Base-by-base conservation (phyloP, 1,284 basidiomycete species). In the Austroboletus olivaceoglutinosus region DNA sequence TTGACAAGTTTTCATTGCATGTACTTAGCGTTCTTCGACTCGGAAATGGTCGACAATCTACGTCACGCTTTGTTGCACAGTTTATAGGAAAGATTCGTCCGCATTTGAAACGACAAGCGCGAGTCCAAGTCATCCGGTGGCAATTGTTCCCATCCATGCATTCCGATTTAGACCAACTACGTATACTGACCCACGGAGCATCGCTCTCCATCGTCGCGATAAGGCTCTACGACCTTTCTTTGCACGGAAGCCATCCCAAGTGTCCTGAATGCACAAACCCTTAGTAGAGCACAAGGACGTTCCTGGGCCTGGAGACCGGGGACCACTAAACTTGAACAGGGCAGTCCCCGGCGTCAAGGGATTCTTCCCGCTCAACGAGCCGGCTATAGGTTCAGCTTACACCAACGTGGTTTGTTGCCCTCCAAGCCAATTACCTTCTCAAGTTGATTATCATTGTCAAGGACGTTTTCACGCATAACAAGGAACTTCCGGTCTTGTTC, bases 351-450 rank as follows among this genome's bases (percentile, higher is more conserved):
- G 64, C 3, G 75, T 73, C 4, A 68, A 76, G 37, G 75, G 81
- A 53, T 85, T 72, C 67, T 81, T 80, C 57, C 82, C 87, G 0
- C 66, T 80, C 51, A 89, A 86, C 59, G 76, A 81, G 16, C 83
- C 85, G 9, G 59, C 69, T 7, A 81, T 88, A 52, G 88, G 86
- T 3, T 73, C 76, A 0, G 62, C 71, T 11, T 70, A 76, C 44
- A 60, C 74, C 33, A 56, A 64, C 34, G 57, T 70, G 47, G 73
- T 76, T 43, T 13, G 67, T 58, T 36, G 40, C 25, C 7, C 12
- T 11, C 25, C 19, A 37, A n/a, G 43, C 34, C 22, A 41, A 39
- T 21, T 23, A 30, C 23, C 2, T 30, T 21, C 31, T 38, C 21
- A 4, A 23, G n/a, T 21, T 43, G 31, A 47, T 23, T 13, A 27